phyloP scores from a whole-genome alignment of 306 rosid species.

The Cyamopsis tetragonoloba region DNA sequence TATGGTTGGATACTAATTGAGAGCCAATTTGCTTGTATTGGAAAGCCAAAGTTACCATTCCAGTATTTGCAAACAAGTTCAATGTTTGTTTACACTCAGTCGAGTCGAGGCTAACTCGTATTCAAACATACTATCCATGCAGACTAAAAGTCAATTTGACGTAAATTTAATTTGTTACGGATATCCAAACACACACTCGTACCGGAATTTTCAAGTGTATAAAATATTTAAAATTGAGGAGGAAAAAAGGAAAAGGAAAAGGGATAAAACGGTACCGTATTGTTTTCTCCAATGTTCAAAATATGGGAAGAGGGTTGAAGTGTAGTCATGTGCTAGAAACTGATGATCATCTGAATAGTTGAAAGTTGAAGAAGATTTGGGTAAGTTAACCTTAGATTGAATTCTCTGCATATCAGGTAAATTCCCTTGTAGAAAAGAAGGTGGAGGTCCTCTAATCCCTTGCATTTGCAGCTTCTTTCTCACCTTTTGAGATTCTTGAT shows the following conservation, averaged over 20 bases:
- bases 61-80: too few relatives aligned
- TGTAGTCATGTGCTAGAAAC: slow-evolving; percentile 66
- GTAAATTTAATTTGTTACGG: too few relatives aligned
- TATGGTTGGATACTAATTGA: too few relatives aligned
- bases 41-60: too few relatives aligned
- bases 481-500: slow-evolving; percentile 48
- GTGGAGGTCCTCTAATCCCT: slow-evolving; percentile 75
- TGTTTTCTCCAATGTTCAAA: slow-evolving; percentile 80
- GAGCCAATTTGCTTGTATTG: too few relatives aligned
- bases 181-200: too few relatives aligned
- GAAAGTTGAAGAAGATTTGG: slow-evolving; percentile 4
- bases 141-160: too few relatives aligned
- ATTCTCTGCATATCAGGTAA: slow-evolving; percentile 73
- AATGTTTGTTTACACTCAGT: too few relatives aligned
- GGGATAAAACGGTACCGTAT: slow-evolving; percentile 52
- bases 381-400: slow-evolving; percentile 32
- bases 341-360: slow-evolving; percentile 33
- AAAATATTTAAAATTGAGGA: too few relatives aligned
- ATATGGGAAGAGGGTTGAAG: slow-evolving; percentile 80
- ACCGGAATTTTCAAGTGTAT: too few relatives aligned
- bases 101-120: too few relatives aligned
- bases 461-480: slow-evolving; percentile 59
- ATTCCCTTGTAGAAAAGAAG: slow-evolving; percentile 65
- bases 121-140: too few relatives aligned
- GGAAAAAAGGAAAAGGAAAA: background rate